Percentiles rank a stretch among this genome's conserved stretches.
phyloP scores from a whole-genome alignment of 179 eudicot genomes.

The Spergularia azorica region DNA sequence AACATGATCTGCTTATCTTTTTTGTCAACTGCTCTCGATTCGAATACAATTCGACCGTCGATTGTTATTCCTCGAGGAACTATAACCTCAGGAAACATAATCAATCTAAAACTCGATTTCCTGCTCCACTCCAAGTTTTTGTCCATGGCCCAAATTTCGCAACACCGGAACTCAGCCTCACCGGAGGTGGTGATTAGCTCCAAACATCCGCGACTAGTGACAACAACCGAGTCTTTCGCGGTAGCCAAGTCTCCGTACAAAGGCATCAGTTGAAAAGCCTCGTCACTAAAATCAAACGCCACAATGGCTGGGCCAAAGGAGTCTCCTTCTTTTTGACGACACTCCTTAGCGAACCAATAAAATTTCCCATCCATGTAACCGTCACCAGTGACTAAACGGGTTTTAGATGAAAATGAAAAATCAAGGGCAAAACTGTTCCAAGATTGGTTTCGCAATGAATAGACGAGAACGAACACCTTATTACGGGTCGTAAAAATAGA shows the following conservation, averaged over 20 bases:
- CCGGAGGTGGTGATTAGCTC: background rate
- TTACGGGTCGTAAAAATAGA: background rate
- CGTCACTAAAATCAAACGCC: background rate
- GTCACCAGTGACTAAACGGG: background rate
- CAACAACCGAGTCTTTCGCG: background rate
- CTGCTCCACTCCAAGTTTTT: background rate
- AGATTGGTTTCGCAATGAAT: background rate
- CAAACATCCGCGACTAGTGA: slow-evolving; percentile 11
- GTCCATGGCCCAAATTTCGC: background rate
- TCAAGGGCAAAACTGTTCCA: background rate
- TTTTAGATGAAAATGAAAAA: background rate
- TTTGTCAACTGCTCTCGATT: too few species aligned
- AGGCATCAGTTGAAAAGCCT: background rate
- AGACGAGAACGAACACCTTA: background rate
- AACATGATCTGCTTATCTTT: too few species aligned
- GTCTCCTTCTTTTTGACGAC: background rate
- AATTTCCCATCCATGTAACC: slow-evolving; percentile 1
- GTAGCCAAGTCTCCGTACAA: background rate
- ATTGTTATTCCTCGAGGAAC: too few species aligned
- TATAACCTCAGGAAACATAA: too few species aligned
- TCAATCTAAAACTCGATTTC: too few species aligned
- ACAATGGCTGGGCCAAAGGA: background rate
- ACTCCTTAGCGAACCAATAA: background rate
- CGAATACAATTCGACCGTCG: too few species aligned
- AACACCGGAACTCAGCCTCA: background rate